Base-by-base conservation (phyloP, 768 basidiomycete species). In the Austroboletus eburneus region DNA sequence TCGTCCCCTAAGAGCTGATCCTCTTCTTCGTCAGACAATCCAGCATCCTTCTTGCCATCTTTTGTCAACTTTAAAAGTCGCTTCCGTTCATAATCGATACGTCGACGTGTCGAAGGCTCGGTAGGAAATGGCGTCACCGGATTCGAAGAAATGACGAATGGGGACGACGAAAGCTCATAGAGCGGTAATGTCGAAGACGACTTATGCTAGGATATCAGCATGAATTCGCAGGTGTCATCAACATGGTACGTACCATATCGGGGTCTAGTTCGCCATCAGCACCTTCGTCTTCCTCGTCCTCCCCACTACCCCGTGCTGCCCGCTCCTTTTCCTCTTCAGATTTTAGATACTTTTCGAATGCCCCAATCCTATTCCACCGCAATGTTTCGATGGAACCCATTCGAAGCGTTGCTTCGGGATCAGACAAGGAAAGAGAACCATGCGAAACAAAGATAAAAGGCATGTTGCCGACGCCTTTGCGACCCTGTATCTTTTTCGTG, bases 391-490 rank as follows among this genome's bases (percentile, higher is more conserved):
- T 32, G 2, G 48, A 39, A 21, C 62, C 56, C 43, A 60, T 54
- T 3, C 52, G 57, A 39, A 64, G 44, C 20, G 57, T 57, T 17
- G 24, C 49, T 1, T 47, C 55, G 2, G 62, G 65, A 35, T 57
- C 18, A 9, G 54, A 59, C 22, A 65, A 23, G n/a, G 58, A 62
- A 30, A 64, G 33, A 3, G 63, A 66, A 0, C 79, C 80, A 18
- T 67, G 65, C 1, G 81, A 82, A 7, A 56, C 54, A 60, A 88
- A 86, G 9, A 86, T 68, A 49, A 74, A 73, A 0, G 85, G 86
- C 22, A 70, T 70, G 57, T 86, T 85, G 4, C 83, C 77, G 2
- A 62, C 63, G 4, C 85, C 85, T 50, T 74, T 75, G 9, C 83
- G 77, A 2, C 68, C 62, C 10, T 74, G 74, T 13, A 86, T 62